phyloP scores from a whole-genome alignment of 805 yeast genomes.

The Komagataella ulmi region DNA sequence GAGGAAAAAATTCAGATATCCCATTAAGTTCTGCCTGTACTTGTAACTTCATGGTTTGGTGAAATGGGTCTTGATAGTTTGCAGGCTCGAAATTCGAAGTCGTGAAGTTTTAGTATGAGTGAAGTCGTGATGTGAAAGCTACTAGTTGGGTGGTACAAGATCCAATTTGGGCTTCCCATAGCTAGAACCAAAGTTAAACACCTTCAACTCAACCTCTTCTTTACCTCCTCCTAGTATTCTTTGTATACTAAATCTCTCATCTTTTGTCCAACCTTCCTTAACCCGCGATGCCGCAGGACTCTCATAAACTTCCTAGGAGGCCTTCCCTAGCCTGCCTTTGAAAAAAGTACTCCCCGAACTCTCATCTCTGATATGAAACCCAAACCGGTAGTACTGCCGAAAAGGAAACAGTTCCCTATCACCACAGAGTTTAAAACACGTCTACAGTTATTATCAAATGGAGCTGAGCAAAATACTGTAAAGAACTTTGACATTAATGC shows the following conservation, averaged over 20 bases:
- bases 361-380: not conserved
- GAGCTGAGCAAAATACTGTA: not conserved
- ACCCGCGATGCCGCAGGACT: not conserved
- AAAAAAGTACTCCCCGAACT: not conserved
- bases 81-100: not conserved
- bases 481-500: not conserved
- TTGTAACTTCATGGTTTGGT: conserved; percentile 7
- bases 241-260: not conserved
- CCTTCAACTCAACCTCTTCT: no score
- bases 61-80: not conserved
- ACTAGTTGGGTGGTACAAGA: not conserved
- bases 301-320: not conserved
- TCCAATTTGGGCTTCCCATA: no score
- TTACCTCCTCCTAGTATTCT: not conserved
- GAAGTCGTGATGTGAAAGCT: not conserved
- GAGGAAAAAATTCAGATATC: conserved; percentile 28
- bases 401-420: not conserved
- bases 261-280: not conserved
- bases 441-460: not conserved
- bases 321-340: not conserved
- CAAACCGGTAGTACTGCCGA: not conserved
- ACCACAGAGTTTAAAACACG: not conserved
- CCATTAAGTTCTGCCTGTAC: conserved; percentile 22
- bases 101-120: no score
- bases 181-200: no score